Conservation (phyloP, 1,284 basidiomycete species). For the Leccinum solheimii region DNA sequence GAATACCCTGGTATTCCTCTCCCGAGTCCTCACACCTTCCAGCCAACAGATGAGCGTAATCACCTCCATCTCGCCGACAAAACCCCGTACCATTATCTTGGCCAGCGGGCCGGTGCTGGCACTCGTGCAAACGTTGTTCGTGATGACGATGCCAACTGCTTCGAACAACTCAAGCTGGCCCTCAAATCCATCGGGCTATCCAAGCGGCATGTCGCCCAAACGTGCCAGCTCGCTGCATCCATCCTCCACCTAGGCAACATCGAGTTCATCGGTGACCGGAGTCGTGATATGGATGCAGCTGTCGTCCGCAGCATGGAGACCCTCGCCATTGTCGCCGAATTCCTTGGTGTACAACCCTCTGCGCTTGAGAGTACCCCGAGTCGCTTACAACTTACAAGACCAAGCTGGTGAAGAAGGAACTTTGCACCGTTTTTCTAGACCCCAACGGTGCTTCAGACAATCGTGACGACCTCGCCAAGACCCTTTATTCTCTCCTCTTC, state of each 20-base stretch:
- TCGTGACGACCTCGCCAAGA: slow-evolving; percentile 90
- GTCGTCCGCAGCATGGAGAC: slow-evolving; percentile 82
- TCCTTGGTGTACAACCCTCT: slow-evolving; percentile 79
- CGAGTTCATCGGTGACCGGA: slow-evolving; percentile 83
- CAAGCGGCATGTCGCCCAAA: slow-evolving; percentile 90
- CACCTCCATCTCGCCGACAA: too few species aligned
- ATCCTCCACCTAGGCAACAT: slow-evolving; percentile 97
- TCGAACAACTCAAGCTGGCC: slow-evolving; percentile 91
- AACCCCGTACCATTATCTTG: too few species aligned
- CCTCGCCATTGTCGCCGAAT: slow-evolving; percentile 78
- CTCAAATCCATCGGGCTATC: slow-evolving; percentile 92
- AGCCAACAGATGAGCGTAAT: too few species aligned
- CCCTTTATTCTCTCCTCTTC: slow-evolving; percentile 16
- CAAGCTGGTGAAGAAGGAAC: slow-evolving; percentile 89
- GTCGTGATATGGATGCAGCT: slow-evolving; percentile 84
- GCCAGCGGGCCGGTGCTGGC: too few species aligned
- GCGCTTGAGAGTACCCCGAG: slow-evolving; percentile 69
- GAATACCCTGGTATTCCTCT: too few species aligned
- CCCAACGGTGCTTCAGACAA: slow-evolving; percentile 91
- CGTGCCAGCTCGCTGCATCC: slow-evolving; percentile 91
- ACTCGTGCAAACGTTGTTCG: slow-evolving; percentile 21
- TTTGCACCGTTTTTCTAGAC: slow-evolving; percentile 95
- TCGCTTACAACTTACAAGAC: slow-evolving; percentile 96
- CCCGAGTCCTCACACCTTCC: too few species aligned
- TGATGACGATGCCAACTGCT: slow-evolving; percentile 78